Base-by-base conservation (phyloP, 306 rosid genomes). In the Vigna trinervia region DNA sequence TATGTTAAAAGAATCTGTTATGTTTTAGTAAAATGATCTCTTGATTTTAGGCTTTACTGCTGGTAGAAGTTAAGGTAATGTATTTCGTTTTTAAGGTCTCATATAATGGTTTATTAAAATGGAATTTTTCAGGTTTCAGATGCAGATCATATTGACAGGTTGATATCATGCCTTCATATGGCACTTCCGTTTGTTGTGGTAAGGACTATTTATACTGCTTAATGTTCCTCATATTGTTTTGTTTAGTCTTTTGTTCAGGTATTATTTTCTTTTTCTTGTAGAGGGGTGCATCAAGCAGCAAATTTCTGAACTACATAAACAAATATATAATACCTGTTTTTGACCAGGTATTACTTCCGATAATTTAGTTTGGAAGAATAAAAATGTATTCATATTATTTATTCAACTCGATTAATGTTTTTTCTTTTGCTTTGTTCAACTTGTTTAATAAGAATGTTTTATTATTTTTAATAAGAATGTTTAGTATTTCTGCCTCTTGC, bases 241-340 rank as follows among this genome's bases (percentile, higher is more conserved):
- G 19, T 78, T 51, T 66, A 53, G 53, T 39, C 66, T 22, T 84
- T 80, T 56, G 28, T 68, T 15, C 59, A 45, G 41, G 72, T 23
- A 12, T 62, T 69, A 10, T 61, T 19, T 74, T 71, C 12, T 19
- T 76, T 71, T 12, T 15, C 62, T 56, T 63, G 67, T 81, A 95
- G 99, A 89, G 90, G 78, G 99, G 99, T 75, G 99, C 99, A 38
- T 88, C 97, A 50, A 90, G 97, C 86, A 91, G 88, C 93, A 96
- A 96, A 75, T 91, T 92, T 71, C 90, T 92, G 56, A 92, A 76
- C 86, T 96, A 91, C 65, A 81, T 96, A 70, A 88, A 88, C 86
- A 89, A 88, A 74, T 90, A 88, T 76, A 87, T 92, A 76, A 86
- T 92, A 54, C 98, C 99, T 53, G 97, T 91, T 76, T 96, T 92